Base-by-base conservation (phyloP, 345 rosid species). In the Brassica nigra region DNA sequence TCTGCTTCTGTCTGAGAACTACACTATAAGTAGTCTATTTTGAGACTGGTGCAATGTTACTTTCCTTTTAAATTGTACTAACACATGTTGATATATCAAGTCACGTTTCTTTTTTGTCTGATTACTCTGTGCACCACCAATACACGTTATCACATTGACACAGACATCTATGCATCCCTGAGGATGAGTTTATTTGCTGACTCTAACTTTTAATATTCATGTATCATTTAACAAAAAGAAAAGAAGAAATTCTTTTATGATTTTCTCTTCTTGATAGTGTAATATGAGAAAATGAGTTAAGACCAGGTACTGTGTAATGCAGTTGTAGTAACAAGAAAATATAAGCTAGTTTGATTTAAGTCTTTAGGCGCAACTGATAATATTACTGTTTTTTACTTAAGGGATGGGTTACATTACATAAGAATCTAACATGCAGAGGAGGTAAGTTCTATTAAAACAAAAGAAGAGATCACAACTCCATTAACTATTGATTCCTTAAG, bases 391-490 rank as follows among this genome's bases (percentile, higher is more conserved):
- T 2, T 10, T 18, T 20, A 16, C 29, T 42, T 66, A 29, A 37
- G 15, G 10, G 64, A 31, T 9, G 82, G 62, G 6, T 42, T 73
- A 78, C 77, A 78, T 57, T 73, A 78, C 77, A 78, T 33, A 73
- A 34, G 34, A 61, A 68, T 72, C 82, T 68, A 74, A 47, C 70
- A 73, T 27, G 55, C 58, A 66, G 0, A 12, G 42, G 47, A 23
- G 5, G 55, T 47, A 49, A 34, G 54, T 54, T 23, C 67, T 70
- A 71, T 20, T 4, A 55, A 18, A 34, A 27, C 12, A 62, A 10
- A 61, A 30, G 3, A 65, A 44, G 29, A 69, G 23, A 58, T 58
- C 62, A 44, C 20, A 73, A 67, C 78, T 73, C 30, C 68, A 58
- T 66, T 71, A 71, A 72, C 42, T 52, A 62, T 1, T 67, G 58